phyloP scores from a whole-genome alignment of 805 yeast species.

The Ogataea henricii region DNA sequence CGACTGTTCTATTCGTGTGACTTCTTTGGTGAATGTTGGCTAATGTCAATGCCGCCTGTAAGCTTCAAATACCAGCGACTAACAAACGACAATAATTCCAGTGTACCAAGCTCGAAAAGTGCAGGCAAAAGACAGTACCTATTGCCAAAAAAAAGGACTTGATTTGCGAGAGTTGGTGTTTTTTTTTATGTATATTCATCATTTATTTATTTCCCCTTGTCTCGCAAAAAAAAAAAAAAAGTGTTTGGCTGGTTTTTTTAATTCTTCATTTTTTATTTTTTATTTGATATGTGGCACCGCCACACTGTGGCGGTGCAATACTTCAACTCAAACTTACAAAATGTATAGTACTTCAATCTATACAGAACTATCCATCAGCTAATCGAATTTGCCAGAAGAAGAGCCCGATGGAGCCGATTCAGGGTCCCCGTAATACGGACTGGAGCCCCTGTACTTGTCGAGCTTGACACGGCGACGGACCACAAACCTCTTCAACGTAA shows the following conservation, averaged over 20 bases:
- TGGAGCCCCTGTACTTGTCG: slow-evolving; percentile 4
- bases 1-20: not conserved
- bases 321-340: not conserved
- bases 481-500: not conserved
- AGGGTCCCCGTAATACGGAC: slow-evolving; percentile 10
- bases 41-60: not conserved
- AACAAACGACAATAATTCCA: no score
- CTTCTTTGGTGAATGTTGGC: no score
- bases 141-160: no score
- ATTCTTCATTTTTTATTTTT: no score
- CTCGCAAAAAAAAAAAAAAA: no score
- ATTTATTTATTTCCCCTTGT: no score
- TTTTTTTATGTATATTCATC: no score
- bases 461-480: not conserved
- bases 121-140: no score
- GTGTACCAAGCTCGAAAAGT: no score
- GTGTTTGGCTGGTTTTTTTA: no score
- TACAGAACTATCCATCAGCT: not conserved
- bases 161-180: no score
- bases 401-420: slow-evolving; percentile 5
- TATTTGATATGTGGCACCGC: not conserved
- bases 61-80: no score
- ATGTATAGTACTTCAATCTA: not conserved
- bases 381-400: slow-evolving; percentile 12
- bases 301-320: slow-evolving; percentile 1